phyloP scores from a whole-genome alignment of 805 yeast genomes.

The Saccharomycodes ludwigii region DNA sequence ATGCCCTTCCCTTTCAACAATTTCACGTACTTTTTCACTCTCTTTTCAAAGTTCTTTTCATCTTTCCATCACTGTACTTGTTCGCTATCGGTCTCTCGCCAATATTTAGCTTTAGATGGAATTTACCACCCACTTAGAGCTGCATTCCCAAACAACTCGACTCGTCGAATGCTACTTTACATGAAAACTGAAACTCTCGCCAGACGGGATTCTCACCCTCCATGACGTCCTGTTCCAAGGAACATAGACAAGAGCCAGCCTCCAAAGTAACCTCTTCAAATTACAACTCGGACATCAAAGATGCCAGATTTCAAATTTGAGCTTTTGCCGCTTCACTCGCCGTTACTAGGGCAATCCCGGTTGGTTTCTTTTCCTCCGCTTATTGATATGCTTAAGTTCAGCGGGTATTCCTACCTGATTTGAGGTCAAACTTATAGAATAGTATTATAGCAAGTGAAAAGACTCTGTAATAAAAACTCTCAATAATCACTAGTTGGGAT shows the following conservation, averaged over 20 bases:
- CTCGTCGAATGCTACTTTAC: constrained; percentile 21
- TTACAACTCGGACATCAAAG: constrained; percentile 28
- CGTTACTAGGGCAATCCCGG: constrained; percentile 34
- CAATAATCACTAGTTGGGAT: too few species aligned
- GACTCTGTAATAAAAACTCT: too few species aligned
- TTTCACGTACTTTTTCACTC: constrained; percentile 34
- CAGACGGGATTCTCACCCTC: constrained; percentile 33
- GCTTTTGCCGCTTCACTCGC: constrained; percentile 30
- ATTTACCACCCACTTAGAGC: constrained; percentile 25
- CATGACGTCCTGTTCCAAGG: constrained; percentile 30
- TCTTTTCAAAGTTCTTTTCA: constrained; percentile 33
- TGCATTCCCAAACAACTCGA: constrained; percentile 28
- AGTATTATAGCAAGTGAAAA: too few species aligned
- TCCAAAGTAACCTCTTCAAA: constrained; percentile 26
- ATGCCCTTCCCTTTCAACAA: constrained; percentile 33
- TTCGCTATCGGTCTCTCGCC: constrained; percentile 37
- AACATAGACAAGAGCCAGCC: constrained; percentile 25
- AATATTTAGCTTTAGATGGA: constrained; percentile 34
- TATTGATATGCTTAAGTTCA: constrained; percentile 34
- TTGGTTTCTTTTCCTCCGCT: constrained; percentile 36
- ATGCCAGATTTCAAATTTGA: constrained; percentile 31
- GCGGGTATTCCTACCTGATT: constrained; percentile 30
- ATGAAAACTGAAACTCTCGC: constrained; percentile 19
- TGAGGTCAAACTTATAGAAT: constrained; percentile 26
- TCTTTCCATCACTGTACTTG: constrained; percentile 36